Evolutionary conservation across 768 basidiomycete genomes (phyloP), one percentile per base, ranked within the genome.

Genomic region (Suillus subalutaceus): DNA sequence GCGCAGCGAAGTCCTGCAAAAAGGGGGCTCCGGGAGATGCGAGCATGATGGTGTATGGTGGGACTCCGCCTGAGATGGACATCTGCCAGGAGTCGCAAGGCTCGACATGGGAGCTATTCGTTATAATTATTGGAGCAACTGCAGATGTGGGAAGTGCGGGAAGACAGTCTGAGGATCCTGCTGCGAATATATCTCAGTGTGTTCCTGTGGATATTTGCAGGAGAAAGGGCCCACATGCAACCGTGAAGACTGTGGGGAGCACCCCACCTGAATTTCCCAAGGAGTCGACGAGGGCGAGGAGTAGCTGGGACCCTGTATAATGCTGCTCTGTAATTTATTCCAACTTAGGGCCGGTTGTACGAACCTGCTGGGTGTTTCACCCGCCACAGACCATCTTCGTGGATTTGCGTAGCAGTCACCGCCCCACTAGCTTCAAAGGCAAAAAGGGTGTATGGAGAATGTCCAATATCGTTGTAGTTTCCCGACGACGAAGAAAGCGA

Each of bases 41-140:
- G 32, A 86, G 65, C 0, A 79, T 80, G 20, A 85, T 66, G 16
- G 68, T 79, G 72, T 85, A 85, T 0, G 85, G 86, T 41, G 79
- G 78, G 0, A 73, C 72, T 13, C 83, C 84, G 8, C 82, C 84
- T 13, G 72, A 79, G 56, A 86, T 77, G 2, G 73, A 77, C 4
- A 85, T 65, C 4, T 82, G 80, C 84, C 84, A 85, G 2, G 81
- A 81, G 43, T 82, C 70, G 68, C 84, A 86, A 15, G 84, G 83
- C 48, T 73, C 65, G 2, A 85, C 63, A 1, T 71, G 26, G 0
- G 83, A 82, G 57, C 80, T 73, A 69, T 84, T 84, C 9, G 82
- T 71, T 6, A 73, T 66, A 23, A 84, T 73, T 0, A 73, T 79
- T 18, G n/a, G 15, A 37, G 20, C 62, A 82, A 79, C 20, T 75